A percentile compares a stretch with the other conserved stretches of the same genome.
Conservation (phyloP, 2,329 filamentous ascomycete genomes). For the Fusarium sublunatum region DNA sequence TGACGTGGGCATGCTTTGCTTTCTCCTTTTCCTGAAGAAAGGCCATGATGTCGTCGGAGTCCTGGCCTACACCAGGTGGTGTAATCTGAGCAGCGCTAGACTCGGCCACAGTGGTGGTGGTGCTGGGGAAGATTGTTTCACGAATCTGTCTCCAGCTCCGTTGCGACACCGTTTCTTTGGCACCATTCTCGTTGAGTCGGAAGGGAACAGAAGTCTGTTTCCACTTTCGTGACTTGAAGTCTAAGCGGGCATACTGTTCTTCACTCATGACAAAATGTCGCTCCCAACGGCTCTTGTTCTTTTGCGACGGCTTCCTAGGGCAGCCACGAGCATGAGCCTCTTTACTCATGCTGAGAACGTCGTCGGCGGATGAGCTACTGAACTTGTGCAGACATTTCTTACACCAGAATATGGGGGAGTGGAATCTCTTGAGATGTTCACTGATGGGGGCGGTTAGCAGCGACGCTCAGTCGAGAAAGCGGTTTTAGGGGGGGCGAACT, state of each 20-base stretch:
- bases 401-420: slow-evolving; percentile 1
- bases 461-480: rapidly evolving
- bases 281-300: background rate
- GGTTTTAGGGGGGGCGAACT: background rate
- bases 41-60: background rate
- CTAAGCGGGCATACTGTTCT: background rate
- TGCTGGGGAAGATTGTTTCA: slow-evolving; percentile 6
- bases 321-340: background rate
- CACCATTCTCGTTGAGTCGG: background rate
- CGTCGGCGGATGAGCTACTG: background rate
- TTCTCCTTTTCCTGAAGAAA: background rate
- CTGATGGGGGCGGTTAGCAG: background rate
- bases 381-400: slow-evolving; percentile 17
- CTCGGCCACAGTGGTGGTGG: background rate
- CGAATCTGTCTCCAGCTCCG: slow-evolving; percentile 23
- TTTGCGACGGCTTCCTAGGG: rapidly evolving
- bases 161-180: background rate
- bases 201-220: slow-evolving; percentile 2
- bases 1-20: background rate
- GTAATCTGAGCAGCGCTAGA: background rate
- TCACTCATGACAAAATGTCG: background rate
- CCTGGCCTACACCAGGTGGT: too few relatives aligned
- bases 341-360: rapidly evolving
- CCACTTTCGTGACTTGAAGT: background rate
- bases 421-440: slow-evolving; percentile 10